Evolutionary conservation across 176 grass and related monocot genomes (phyloP).

Genomic region (Oryza meridionalis): DNA sequence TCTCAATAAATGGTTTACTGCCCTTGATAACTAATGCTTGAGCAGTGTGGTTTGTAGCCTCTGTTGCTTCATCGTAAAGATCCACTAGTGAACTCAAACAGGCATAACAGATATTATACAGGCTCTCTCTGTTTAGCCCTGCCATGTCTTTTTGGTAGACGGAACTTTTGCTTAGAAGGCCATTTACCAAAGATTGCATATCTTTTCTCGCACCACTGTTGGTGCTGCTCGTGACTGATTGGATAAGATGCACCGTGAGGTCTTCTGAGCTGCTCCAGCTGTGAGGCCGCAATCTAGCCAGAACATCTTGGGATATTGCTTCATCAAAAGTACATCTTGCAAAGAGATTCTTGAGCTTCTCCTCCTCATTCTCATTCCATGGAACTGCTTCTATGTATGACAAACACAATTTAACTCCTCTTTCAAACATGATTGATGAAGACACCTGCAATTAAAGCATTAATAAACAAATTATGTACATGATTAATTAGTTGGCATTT

Average conservation of each 20-base stretch:
- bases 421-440: conserved; percentile 63
- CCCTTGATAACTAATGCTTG: conserved; percentile 3
- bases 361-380: conserved; percentile 80
- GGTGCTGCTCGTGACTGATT: conserved; percentile 57
- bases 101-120: conserved; percentile 66
- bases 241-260: conserved; percentile 62
- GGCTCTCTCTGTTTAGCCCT: conserved; percentile 57
- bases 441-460: conserved; percentile 56
- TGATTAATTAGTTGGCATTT: background rate
- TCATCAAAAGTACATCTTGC: conserved; percentile 58
- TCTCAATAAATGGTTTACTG: conserved; percentile 61
- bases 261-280: conserved; percentile 45
- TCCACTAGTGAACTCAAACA: conserved; percentile 62
- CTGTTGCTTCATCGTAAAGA: conserved; percentile 58
- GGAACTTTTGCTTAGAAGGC: conserved; percentile 72
- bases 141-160: conserved; percentile 69
- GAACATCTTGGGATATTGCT: conserved; percentile 61
- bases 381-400: conserved; percentile 80
- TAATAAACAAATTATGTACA: background rate
- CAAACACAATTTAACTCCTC: conserved; percentile 64
- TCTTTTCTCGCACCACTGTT: conserved; percentile 71
- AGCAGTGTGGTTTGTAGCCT: conserved; percentile 4
- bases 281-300: conserved; percentile 56
- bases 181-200: conserved; percentile 78
- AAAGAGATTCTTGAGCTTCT: conserved; percentile 75